Evolutionary conservation across 2,329 filamentous ascomycete species (phyloP).

Genomic region (Aureobasidium lini): DNA sequence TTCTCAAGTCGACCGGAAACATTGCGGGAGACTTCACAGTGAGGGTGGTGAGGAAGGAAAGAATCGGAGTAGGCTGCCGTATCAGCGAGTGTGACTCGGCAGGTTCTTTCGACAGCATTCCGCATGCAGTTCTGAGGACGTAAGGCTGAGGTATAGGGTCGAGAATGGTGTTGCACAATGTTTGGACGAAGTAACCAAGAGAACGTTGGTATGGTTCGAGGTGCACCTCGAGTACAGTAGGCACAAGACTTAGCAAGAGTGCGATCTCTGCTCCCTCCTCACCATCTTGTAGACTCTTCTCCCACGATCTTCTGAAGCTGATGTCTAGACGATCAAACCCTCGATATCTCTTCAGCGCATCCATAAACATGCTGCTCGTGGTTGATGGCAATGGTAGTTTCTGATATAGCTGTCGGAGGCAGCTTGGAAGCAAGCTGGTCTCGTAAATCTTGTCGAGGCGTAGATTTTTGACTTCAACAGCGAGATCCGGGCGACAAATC

Average conservation of each 20-base stretch:
- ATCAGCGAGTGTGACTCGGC: too few relatives aligned
- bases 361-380: background rate
- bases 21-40: background rate
- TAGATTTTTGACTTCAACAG: background rate
- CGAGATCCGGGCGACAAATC: background rate
- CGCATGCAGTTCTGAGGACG: background rate
- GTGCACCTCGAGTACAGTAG: background rate
- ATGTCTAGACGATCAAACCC: background rate
- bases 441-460: background rate
- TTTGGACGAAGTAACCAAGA: background rate
- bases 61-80: background rate
- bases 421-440: background rate
- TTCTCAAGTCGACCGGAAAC: background rate
- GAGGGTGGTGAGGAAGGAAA: background rate
- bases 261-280: background rate
- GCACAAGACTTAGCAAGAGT: background rate
- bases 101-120: background rate
- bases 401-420: background rate
- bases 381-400: background rate
- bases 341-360: background rate
- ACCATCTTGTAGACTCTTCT: background rate
- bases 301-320: background rate
- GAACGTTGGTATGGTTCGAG: background rate
- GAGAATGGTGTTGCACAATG: background rate
- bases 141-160: background rate